Percentiles rank a stretch among this genome's conserved stretches.
These are phyloP conservation scores for Tricholoma bakamatsutake DNA, from an alignment of 768 basidiomycete genomes.

Conservation along the genomic window DNA sequence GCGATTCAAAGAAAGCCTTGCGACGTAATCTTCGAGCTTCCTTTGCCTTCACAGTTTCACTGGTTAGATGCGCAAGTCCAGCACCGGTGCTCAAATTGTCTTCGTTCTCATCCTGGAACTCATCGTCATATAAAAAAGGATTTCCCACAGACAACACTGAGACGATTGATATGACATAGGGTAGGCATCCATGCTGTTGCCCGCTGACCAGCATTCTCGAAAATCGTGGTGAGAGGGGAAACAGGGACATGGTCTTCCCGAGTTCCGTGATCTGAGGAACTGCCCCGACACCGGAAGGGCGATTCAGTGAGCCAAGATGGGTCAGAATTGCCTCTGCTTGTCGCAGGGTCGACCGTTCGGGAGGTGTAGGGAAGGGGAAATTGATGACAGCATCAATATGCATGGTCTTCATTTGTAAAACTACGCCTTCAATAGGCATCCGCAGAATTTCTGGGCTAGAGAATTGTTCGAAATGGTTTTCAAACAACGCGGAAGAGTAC, in stretches of 20 bases:
- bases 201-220: slow-evolving; percentile 95
- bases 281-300: slow-evolving; percentile 20
- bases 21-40: slow-evolving; percentile 57
- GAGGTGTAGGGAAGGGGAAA: slow-evolving; percentile 97
- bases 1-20: slow-evolving; percentile 77
- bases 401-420: slow-evolving; percentile 99
- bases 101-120: slow-evolving; percentile 39
- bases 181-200: slow-evolving; percentile 75
- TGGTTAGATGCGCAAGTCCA: slow-evolving; percentile 39
- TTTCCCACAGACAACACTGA: slow-evolving; percentile 92
- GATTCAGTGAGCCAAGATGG: slow-evolving; percentile 76
- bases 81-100: slow-evolving; percentile 32
- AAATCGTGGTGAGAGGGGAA: slow-evolving; percentile 90
- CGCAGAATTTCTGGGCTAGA: slow-evolving; percentile 88
- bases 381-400: slow-evolving; percentile 94
- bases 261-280: slow-evolving; percentile 76
- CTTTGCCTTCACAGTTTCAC: slow-evolving; percentile 42
- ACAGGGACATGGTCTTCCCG: slow-evolving; percentile 89
- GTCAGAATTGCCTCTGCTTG: slow-evolving; percentile 79
- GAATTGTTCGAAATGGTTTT: slow-evolving; percentile 87
- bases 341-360: slow-evolving; percentile 66
- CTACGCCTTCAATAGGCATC: slow-evolving; percentile 94
- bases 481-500: slow-evolving; percentile 92
- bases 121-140: slow-evolving; percentile 87
- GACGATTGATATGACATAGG: slow-evolving; percentile 88